Conservation (phyloP, 805 yeast species). For the Diddensiella transvaalensis region DNA sequence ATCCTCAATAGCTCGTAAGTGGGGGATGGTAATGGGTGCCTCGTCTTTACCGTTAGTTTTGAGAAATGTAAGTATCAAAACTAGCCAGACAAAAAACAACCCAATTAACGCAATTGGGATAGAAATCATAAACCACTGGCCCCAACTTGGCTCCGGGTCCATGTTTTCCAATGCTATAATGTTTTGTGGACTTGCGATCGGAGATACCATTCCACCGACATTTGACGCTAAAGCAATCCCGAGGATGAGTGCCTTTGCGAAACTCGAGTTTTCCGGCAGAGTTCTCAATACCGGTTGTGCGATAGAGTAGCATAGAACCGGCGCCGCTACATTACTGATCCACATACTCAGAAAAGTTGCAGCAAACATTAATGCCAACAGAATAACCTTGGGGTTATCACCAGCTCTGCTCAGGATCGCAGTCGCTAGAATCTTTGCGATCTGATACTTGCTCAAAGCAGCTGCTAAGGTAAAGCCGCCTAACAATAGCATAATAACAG, state of each 20-base stretch:
- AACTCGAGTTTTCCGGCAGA: conserved; percentile 70
- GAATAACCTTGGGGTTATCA: conserved; percentile 72
- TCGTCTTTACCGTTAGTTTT: conserved; percentile 30
- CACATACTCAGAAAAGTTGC: conserved; percentile 88
- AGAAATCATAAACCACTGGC: conserved; percentile 87
- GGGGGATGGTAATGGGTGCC: conserved; percentile 46
- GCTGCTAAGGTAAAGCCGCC: conserved; percentile 97
- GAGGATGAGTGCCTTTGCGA: conserved; percentile 77
- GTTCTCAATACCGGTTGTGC: conserved; percentile 87
- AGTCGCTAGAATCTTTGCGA: conserved; percentile 83
- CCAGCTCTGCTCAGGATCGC: conserved; percentile 80
- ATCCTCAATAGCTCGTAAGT: conserved; percentile 57
- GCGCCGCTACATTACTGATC: conserved; percentile 97
- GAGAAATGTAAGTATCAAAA: conserved; percentile 59
- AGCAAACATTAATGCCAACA: conserved; percentile 79
- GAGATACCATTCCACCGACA: conserved; percentile 96
- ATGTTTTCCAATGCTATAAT: conserved; percentile 84
- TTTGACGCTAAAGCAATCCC: conserved; percentile 94
- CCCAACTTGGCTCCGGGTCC: conserved; percentile 85
- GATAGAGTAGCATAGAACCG: conserved; percentile 86
- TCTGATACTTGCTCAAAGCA: conserved; percentile 83
- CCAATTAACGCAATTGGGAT: conserved; percentile 71
- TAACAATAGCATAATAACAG: conserved; percentile 80
- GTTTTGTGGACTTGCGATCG: conserved; percentile 96
- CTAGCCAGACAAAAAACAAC: conserved; percentile 66